Conservation (phyloP, 1,284 basidiomycete genomes). For the Moesziomyces sp. region DNA sequence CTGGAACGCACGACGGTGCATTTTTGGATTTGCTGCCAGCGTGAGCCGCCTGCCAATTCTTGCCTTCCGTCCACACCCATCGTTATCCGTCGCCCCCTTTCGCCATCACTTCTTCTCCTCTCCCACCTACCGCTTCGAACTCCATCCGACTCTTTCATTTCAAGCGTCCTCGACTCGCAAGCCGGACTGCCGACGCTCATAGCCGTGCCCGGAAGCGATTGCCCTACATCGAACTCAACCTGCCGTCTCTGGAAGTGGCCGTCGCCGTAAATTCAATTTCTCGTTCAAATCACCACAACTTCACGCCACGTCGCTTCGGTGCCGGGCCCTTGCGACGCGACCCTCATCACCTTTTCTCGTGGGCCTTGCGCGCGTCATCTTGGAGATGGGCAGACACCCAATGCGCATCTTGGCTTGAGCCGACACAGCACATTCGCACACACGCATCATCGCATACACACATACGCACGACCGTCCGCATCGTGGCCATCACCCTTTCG, state of each 20-base stretch:
- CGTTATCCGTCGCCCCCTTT: conserved; percentile 47
- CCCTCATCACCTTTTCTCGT: background rate
- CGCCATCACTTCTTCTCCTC: background rate
- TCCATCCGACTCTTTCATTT: too few species aligned
- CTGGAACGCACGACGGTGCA: too few species aligned
- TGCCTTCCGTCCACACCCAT: conserved; percentile 23
- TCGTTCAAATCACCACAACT: background rate
- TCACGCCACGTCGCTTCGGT: too few species aligned
- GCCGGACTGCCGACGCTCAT: too few species aligned
- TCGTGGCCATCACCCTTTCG: too few species aligned
- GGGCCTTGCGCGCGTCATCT: background rate
- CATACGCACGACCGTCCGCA: too few species aligned
- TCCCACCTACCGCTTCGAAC: background rate
- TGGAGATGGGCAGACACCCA: background rate
- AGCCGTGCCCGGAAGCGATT: background rate
- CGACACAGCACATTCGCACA: too few species aligned
- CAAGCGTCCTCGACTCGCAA: background rate
- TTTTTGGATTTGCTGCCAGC: background rate
- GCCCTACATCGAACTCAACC: background rate
- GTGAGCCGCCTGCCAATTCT: background rate
- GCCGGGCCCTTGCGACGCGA: background rate
- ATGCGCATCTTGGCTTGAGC: background rate
- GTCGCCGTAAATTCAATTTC: background rate
- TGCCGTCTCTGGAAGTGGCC: background rate
- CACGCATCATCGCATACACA: too few species aligned